phyloP scores from a whole-genome alignment of 1,139 yeast species.

The Hemisphaericaspora xylanilytica region DNA sequence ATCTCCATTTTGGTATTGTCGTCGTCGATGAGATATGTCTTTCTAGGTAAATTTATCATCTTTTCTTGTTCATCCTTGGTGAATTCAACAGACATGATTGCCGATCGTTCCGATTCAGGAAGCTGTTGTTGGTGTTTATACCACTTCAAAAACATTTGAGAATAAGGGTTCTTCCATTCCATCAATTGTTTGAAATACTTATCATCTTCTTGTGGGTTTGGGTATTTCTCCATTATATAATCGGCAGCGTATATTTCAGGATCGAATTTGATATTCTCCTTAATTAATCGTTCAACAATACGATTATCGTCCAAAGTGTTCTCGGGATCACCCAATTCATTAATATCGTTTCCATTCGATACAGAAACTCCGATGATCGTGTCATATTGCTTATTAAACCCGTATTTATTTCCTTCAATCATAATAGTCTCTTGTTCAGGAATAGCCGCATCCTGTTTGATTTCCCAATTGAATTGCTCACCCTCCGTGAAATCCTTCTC shows the following conservation, averaged over 20 bases:
- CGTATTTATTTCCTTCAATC: conserved; percentile 47
- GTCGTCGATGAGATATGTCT: conserved; percentile 54
- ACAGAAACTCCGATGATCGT: conserved; percentile 64
- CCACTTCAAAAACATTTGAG: conserved; percentile 47
- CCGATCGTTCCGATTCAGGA: conserved; percentile 22
- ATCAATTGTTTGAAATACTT: conserved; percentile 52
- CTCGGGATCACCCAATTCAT: conserved; percentile 83
- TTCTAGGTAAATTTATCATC: conserved; percentile 68
- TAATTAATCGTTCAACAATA: conserved; percentile 59
- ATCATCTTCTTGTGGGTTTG: conserved; percentile 56
- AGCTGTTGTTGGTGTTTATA: conserved; percentile 35
- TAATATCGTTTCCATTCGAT: conserved; percentile 84
- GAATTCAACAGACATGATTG: conserved; percentile 48
- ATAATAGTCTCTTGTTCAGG: not conserved
- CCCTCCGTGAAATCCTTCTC: conserved; percentile 42
- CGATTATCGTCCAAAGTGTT: conserved; percentile 54
- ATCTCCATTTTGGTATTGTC: conserved; percentile 40
- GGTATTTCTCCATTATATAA: conserved; percentile 57
- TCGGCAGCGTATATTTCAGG: conserved; percentile 89
- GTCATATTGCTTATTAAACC: conserved; percentile 70
- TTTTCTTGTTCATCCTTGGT: conserved; percentile 58
- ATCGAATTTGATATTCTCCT: conserved; percentile 79
- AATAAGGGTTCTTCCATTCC: conserved; percentile 54
- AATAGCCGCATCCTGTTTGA: conserved; percentile 23
- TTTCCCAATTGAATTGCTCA: conserved; percentile 79